phyloP scores from a whole-genome alignment of 768 basidiomycete species.

The Psilocybe cubensis region DNA sequence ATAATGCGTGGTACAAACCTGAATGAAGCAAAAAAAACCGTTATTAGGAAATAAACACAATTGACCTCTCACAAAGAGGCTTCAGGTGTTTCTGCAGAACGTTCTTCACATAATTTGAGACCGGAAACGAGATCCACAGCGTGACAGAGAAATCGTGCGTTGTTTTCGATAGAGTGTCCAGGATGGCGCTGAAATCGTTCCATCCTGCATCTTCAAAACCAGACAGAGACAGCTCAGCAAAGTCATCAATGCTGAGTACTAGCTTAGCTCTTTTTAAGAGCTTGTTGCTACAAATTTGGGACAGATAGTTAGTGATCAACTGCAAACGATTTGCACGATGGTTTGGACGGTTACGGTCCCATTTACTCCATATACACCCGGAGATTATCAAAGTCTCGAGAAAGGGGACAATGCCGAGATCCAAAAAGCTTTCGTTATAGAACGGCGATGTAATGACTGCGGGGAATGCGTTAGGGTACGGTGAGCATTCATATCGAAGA shows the following conservation, averaged over 20 bases:
- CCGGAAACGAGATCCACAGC: not conserved
- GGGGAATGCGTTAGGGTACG: not conserved
- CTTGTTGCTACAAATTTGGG: not conserved
- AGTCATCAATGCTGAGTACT: not conserved
- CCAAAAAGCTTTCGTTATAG: not conserved
- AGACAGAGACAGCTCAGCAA: not conserved
- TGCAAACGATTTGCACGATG: not conserved
- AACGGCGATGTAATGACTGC: not conserved
- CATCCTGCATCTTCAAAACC: not conserved
- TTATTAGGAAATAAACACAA: not conserved
- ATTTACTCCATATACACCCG: not conserved
- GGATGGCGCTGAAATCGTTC: not conserved
- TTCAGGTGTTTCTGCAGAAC: not conserved
- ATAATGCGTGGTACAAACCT: too few species aligned
- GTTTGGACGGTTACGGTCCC: not conserved
- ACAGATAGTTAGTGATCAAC: not conserved
- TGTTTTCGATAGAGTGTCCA: not conserved
- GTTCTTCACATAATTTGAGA: not conserved
- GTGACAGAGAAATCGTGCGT: not conserved
- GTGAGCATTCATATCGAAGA: not conserved
- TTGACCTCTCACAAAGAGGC: not conserved
- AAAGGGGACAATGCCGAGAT: not conserved
- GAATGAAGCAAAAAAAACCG: too few species aligned
- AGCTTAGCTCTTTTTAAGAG: not conserved
- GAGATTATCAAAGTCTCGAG: not conserved